Evolutionary conservation across 768 basidiomycete genomes (phyloP).

Genomic region (Thelephora aurantiotincta): DNA sequence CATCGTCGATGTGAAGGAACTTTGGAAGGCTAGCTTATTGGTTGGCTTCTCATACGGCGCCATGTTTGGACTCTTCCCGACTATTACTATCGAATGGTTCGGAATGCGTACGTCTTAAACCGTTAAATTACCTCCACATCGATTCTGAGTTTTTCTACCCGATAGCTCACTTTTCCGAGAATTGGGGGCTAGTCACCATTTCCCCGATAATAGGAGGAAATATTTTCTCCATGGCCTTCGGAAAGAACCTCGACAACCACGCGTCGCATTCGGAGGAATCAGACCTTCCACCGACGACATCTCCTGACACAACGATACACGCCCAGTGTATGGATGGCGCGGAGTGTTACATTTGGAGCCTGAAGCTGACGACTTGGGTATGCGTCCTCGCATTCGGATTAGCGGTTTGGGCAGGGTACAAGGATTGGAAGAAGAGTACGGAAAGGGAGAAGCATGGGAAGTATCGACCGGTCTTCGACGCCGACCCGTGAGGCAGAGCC

Average conservation of each 20-base stretch:
- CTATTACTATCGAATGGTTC: slow-evolving; percentile 82
- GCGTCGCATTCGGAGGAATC: slow-evolving; percentile 11
- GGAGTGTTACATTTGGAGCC: slow-evolving; percentile 43
- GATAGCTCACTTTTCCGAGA: slow-evolving; percentile 64
- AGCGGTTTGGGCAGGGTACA: slow-evolving; percentile 36
- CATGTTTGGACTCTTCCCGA: slow-evolving; percentile 58
- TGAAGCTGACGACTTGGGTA: slow-evolving; percentile 34
- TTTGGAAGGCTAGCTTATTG: slow-evolving; percentile 49
- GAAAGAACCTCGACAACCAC: slow-evolving; percentile 68
- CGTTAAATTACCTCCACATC: not conserved
- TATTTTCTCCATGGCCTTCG: slow-evolving; percentile 74
- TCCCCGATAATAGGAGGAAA: slow-evolving; percentile 73
- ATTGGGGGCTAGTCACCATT: slow-evolving; percentile 70
- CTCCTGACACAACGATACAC: not conserved
- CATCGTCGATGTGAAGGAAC: slow-evolving; percentile 38
- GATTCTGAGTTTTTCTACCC: not conserved
- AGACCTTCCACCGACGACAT: slow-evolving; percentile 5
- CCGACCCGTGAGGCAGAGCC: no score
- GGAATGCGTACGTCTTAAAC: slow-evolving; percentile 48
- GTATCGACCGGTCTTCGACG: no score
- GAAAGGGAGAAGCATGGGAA: no score
- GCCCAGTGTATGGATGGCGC: slow-evolving; percentile 39
- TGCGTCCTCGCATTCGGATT: slow-evolving; percentile 31
- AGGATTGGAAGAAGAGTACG: slow-evolving; percentile 18
- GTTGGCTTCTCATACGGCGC: slow-evolving; percentile 64